Evolutionary conservation across 2,329 filamentous ascomycete genomes (phyloP), one percentile per base, ranked within the genome.

Genomic region (Fusarium chuoi): DNA sequence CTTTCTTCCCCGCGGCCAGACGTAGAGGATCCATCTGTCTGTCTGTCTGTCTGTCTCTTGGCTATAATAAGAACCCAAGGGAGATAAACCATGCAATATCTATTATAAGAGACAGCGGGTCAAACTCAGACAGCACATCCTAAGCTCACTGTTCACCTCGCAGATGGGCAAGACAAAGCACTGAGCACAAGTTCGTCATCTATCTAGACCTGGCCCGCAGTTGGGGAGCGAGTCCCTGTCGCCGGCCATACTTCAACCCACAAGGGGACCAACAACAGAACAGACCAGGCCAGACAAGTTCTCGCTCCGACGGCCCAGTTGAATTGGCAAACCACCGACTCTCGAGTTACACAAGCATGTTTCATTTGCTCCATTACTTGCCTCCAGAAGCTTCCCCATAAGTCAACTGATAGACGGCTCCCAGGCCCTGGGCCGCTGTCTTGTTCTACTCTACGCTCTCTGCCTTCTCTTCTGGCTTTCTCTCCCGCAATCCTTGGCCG

Each of bases 341-440:
- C 48, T 77, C 69, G 58, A 70, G 82, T 83, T 77, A 79, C 80
- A 82, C 81, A 68, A 77, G 63, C 76, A 77, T 83, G 82, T 82
- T 81, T 82, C 80, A 80, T 76, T 80, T 74, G 72, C 70, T 74
- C 71, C 55, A 68, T 68, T 46, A 70, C 56, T 52, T 73, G 65
- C 55, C 72, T 62, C 65, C 70, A 75, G 68, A 73, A 77, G 67
- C 55, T 78, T 79, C 69, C 70, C 69, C 73, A 75, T 75, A 79
- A 59, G 56, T 51, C 56, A 59, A 70, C 60, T 54, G 26, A 51
- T 48, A 72, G 73, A 72, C 70, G 61, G 33, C 42, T 52, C 33
- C 54, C 57, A 61, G 54, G 26, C 46, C 38, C 48, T 52, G 71
- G 55, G 44, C 35, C 36, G 36, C 35, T 58, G 30, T 55, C 45